Evolutionary conservation across 768 basidiomycete species (phyloP).

Genomic region (Neoboletus subvelutipes): DNA sequence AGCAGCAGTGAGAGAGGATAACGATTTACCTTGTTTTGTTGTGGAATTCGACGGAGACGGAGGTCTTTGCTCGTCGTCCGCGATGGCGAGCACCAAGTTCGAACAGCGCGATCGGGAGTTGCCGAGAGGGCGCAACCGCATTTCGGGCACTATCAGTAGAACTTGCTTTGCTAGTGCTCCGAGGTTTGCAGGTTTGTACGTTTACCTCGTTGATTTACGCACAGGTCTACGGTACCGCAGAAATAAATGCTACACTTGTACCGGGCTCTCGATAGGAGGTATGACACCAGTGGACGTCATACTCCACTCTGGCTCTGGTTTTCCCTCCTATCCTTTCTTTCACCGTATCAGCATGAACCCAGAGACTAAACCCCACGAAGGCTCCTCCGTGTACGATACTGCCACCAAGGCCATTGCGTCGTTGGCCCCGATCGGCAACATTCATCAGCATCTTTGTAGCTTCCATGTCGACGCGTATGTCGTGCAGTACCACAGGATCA

Average conservation of each 20-base stretch:
- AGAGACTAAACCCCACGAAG: slow-evolving; percentile 25
- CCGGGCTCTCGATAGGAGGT: slow-evolving; percentile 9
- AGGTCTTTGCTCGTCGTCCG: slow-evolving; percentile 35
- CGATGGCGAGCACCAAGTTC: slow-evolving; percentile 30
- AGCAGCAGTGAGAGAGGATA: not conserved
- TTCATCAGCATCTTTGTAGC: slow-evolving; percentile 33
- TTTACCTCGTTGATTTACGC: not conserved
- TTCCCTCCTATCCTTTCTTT: not conserved
- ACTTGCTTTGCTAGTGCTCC: not conserved
- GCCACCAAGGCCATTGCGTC: slow-evolving; percentile 31
- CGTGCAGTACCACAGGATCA: not conserved
- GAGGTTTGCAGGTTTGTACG: not conserved
- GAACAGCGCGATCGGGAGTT: slow-evolving; percentile 21
- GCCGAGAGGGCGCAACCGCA: slow-evolving; percentile 20
- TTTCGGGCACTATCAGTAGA: not conserved
- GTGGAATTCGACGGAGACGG: slow-evolving; percentile 11
- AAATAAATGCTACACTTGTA: not conserved
- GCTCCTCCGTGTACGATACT: slow-evolving; percentile 23
- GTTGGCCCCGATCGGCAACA: slow-evolving; percentile 36
- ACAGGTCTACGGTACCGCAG: not conserved
- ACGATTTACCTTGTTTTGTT: slow-evolving; percentile 23
- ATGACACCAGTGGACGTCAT: slow-evolving; percentile 6
- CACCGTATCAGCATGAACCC: slow-evolving; percentile 23
- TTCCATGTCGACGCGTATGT: slow-evolving; percentile 37
- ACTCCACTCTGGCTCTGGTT: not conserved